Conservation (phyloP, 805 yeast species). For the Ogataea haglerorum region DNA sequence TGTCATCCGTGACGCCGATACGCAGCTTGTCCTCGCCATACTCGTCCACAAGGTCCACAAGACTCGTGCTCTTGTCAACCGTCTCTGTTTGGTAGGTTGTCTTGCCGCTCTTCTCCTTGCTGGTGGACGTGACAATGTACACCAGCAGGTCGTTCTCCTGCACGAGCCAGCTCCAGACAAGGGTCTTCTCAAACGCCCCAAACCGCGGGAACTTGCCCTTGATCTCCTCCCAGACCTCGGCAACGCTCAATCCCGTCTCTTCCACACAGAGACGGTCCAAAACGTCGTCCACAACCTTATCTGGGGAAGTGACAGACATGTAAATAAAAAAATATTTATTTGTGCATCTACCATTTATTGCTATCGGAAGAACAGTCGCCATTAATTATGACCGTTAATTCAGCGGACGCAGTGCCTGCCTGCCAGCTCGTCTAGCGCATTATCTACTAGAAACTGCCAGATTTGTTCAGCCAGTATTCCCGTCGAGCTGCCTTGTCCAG, state of each 20-base stretch:
- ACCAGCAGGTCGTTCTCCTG: slow-evolving; percentile 27
- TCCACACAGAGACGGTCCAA: slow-evolving; percentile 37
- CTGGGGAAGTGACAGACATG: slow-evolving; percentile 29
- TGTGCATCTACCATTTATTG: neutral
- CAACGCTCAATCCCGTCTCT: slow-evolving; percentile 31
- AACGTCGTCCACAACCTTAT: slow-evolving; percentile 31
- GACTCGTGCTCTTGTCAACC: slow-evolving; percentile 12
- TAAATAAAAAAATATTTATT: slow-evolving; percentile 6
- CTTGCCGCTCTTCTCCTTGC: slow-evolving; percentile 7
- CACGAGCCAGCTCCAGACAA: slow-evolving; percentile 39
- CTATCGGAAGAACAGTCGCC: neutral
- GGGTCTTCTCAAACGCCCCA: slow-evolving; percentile 32
- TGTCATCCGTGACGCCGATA: slow-evolving; percentile 47
- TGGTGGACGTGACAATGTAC: slow-evolving; percentile 2
- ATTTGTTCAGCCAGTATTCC: slow-evolving; percentile 40
- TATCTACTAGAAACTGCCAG: slow-evolving; percentile 18
- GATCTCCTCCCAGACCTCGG: slow-evolving; percentile 33
- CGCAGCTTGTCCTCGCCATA: slow-evolving; percentile 15
- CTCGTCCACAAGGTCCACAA: slow-evolving; percentile 2
- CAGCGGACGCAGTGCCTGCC: too few species aligned
- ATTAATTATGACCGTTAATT: too few species aligned
- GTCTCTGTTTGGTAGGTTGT: neutral
- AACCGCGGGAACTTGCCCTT: slow-evolving; percentile 16
- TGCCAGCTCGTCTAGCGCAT: too few species aligned
- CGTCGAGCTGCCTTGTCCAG: slow-evolving; percentile 15